phyloP scores from a whole-genome alignment of 108 stramenopile genomes.

The Epipyxis sp. region DNA sequence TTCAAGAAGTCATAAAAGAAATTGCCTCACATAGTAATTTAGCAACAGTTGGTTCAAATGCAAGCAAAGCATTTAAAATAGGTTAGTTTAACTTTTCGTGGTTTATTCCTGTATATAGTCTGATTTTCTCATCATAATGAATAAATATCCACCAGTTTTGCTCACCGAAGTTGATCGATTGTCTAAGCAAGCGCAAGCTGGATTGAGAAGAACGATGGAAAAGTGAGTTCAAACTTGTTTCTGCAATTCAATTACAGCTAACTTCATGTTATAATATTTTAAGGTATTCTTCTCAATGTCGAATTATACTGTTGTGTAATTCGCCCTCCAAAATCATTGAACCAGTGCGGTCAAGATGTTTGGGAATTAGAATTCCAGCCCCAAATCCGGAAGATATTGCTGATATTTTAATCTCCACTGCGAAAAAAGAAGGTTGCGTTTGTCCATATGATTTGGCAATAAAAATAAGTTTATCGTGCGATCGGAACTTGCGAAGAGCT shows the following conservation, averaged over 20 bases:
- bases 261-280: not conserved
- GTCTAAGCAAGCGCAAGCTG: slow-evolving; percentile 78
- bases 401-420: slow-evolving; percentile 48
- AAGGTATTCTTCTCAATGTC: slow-evolving; percentile 55
- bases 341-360: slow-evolving; percentile 86
- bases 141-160: slow-evolving; percentile 67
- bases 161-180: slow-evolving; percentile 87
- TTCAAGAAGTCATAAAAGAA: slow-evolving; percentile 98
- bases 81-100: not conserved
- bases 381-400: slow-evolving; percentile 58
- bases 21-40: slow-evolving; percentile 66
- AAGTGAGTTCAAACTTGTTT: slow-evolving; percentile 71
- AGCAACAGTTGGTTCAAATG: not conserved
- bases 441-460: slow-evolving; percentile 70
- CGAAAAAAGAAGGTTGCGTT: slow-evolving; percentile 67
- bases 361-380: slow-evolving; percentile 86
- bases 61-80: not conserved
- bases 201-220: slow-evolving; percentile 94
- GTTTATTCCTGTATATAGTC: not conserved
- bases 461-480: slow-evolving; percentile 65
- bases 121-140: not conserved
- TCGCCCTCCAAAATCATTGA: slow-evolving; percentile 67
- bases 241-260: not conserved
- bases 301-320: slow-evolving; percentile 86
- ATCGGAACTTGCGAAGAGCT: slow-evolving; percentile 91